A percentile compares a stretch with the other conserved stretches of the same genome.
Conservation (phyloP, 192 early-diverging fungal species). For the Tieghemiomyces parasiticus region DNA sequence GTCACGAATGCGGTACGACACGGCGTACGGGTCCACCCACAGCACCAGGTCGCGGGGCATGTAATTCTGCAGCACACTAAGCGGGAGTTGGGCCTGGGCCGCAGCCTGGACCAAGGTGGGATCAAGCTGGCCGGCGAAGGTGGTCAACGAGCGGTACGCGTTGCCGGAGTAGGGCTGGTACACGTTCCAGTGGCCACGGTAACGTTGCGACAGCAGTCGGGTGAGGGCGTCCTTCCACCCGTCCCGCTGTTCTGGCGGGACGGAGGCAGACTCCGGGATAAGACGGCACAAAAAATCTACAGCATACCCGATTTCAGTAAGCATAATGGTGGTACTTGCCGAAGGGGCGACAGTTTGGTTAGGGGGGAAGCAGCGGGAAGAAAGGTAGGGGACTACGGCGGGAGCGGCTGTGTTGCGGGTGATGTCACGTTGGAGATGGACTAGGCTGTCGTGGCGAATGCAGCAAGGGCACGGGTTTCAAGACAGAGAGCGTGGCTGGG, state of each 20-base stretch:
- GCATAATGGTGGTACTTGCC: background rate
- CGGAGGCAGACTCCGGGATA: slow-evolving; percentile 4
- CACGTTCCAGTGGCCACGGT: slow-evolving; percentile 55
- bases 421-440: no score
- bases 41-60: slow-evolving; percentile 52
- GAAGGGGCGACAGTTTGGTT: background rate
- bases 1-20: slow-evolving; percentile 56
- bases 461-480: no score
- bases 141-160: slow-evolving; percentile 61
- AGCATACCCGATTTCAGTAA: background rate
- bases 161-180: slow-evolving; percentile 47
- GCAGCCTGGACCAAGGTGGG: slow-evolving; percentile 39
- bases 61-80: slow-evolving; percentile 29
- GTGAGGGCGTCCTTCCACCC: slow-evolving; percentile 22
- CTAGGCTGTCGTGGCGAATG: no score
- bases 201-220: slow-evolving; percentile 36
- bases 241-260: slow-evolving; percentile 19
- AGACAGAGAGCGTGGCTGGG: no score
- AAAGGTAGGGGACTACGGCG: no score
- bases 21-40: slow-evolving; percentile 57
- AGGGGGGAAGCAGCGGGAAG: background rate
- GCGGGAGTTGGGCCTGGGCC: slow-evolving; percentile 23
- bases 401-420: no score
- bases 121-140: slow-evolving; percentile 51
- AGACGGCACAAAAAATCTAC: background rate